These are phyloP conservation scores for Fusarium sarcochroum DNA, from an alignment of 2,329 filamentous ascomycete genomes.

Conservation along the genomic window DNA sequence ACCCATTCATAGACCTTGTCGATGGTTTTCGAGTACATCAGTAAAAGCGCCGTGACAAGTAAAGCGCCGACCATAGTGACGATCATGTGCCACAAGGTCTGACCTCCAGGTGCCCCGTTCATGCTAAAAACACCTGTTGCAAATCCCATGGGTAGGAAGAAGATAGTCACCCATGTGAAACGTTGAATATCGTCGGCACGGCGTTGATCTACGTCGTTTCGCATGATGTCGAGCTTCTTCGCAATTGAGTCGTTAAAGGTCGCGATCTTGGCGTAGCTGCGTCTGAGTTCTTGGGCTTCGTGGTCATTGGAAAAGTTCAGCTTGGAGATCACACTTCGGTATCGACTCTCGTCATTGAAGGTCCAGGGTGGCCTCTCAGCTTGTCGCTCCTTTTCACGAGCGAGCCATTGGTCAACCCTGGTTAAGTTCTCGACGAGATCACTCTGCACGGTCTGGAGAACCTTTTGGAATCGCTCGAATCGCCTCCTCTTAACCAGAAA, in stretches of 20 bases:
- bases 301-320: not conserved
- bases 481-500: not conserved
- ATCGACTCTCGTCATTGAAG: not conserved
- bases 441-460: not conserved
- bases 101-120: not conserved
- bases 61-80: not conserved
- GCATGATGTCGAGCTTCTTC: not conserved
- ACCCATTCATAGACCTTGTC: too few relatives aligned
- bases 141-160: not conserved
- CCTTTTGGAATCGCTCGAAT: not conserved
- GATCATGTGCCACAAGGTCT: not conserved
- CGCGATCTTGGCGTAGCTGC: fast-evolving
- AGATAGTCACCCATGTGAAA: not conserved
- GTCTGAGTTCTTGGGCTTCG: not conserved
- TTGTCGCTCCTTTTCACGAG: not conserved
- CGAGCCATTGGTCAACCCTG: not conserved
- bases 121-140: conserved; percentile 3
- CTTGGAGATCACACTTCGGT: not conserved
- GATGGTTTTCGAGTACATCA: too few relatives aligned
- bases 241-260: fast-evolving
- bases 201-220: not conserved
- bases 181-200: not conserved
- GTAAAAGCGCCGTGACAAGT: not conserved
- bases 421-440: not conserved
- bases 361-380: not conserved